Evolutionary conservation across 2,329 filamentous ascomycete species (phyloP).

Genomic region (Fusarium fracticaudum): DNA sequence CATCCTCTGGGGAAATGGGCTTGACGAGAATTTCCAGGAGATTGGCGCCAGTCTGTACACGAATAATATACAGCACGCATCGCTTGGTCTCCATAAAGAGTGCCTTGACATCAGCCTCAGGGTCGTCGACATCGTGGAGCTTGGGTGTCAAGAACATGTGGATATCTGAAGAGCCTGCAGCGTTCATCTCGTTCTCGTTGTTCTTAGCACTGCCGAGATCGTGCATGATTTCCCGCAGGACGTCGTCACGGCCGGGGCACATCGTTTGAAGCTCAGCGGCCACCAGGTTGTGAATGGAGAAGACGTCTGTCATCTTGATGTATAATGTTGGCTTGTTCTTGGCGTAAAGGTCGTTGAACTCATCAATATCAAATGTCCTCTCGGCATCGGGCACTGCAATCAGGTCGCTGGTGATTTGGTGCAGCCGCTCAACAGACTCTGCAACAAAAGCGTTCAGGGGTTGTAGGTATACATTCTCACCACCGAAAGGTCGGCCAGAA

Average conservation of each 20-base stretch:
- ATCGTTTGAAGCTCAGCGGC: slow-evolving; percentile 80
- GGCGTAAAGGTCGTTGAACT: slow-evolving; percentile 97
- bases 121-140: slow-evolving; percentile 89
- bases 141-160: slow-evolving; percentile 91
- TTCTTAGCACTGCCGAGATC: slow-evolving; percentile 96
- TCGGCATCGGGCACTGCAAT: slow-evolving; percentile 89
- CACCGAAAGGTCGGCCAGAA: slow-evolving; percentile 88
- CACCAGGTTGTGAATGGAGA: slow-evolving; percentile 91
- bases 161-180: slow-evolving; percentile 87
- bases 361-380: slow-evolving; percentile 95
- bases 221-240: slow-evolving; percentile 88
- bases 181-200: slow-evolving; percentile 93
- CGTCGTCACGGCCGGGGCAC: slow-evolving; percentile 83
- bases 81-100: slow-evolving; percentile 99
- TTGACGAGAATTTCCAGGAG: slow-evolving; percentile 96
- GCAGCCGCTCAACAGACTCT: slow-evolving; percentile 83
- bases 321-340: slow-evolving; percentile 98
- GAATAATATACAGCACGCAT: slow-evolving; percentile 96
- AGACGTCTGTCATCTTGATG: slow-evolving; percentile 98
- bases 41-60: slow-evolving; percentile 89
- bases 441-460: slow-evolving; percentile 91
- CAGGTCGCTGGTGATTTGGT: slow-evolving; percentile 77
- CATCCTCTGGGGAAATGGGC: slow-evolving; percentile 86
- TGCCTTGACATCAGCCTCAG: slow-evolving; percentile 89
- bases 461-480: slow-evolving; percentile 94